Evolutionary conservation across 2,329 filamentous ascomycete species (phyloP), one percentile per base, ranked within the genome.

Genomic region (Aureobasidium sp.): DNA sequence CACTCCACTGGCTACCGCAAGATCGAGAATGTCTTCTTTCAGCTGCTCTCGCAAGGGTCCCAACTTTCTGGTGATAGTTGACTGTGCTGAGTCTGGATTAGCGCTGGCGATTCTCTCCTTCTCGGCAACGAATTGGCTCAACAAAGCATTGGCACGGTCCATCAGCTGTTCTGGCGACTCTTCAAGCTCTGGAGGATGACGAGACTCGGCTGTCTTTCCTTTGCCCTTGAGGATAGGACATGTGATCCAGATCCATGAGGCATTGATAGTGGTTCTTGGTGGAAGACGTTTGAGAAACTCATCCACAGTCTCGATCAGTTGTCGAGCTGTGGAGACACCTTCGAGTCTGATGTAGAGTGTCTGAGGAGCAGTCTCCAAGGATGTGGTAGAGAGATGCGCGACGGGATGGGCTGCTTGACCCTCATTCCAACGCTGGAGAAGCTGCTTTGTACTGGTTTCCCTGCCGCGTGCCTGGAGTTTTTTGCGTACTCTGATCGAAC

Each of bases 201-300:
- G 72, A 45, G 87, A 82, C 8, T 81, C 81, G 33, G 81, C 76
- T 67, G 82, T 79, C 40, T 66, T 54, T 29, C 43, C 58, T 42
- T 66, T 64, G 40, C 36, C 50, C 25, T 81, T 81, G 60, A 27
- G 72, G 70, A 72, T 86, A 85, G 91, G 91, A 75, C 93, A 93
- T 61, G 85, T 86, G 48, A 92, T 87, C 81, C 87, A 94, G 55
- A 97, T 93, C 91, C 93, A 96, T 0, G 86, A 85, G 3, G 85
- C 82, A 0, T 79, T 70, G 3, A 81, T 77, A 1, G 90, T 92
- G 1, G 85, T 90, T 4, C 85, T 84, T 0, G 93, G 92, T 0
- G 91, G 91, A 0, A 95, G 81, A 11, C 93, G 88, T 11, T 79
- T 67, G 2, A 96, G 78, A 71, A 97, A 97, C 1, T 86, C 84